A percentile compares a stretch with the other conserved stretches of the same genome.
phyloP scores from a whole-genome alignment of 1,284 basidiomycete genomes.

The Ceratobasidium sp. region DNA sequence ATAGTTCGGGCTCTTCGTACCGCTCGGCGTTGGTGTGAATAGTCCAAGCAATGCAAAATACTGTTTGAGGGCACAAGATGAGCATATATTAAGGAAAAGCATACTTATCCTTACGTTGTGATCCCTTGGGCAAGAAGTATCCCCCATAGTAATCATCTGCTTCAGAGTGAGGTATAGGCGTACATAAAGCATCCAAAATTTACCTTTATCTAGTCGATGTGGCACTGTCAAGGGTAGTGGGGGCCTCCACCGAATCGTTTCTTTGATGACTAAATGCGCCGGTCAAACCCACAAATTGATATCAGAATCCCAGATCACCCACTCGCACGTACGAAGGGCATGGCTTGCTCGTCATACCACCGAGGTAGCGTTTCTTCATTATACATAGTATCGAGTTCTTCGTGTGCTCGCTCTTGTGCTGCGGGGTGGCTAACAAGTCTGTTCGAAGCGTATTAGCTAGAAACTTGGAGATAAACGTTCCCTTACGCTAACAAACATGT shows the following conservation, averaged over 20 bases:
- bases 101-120: background rate
- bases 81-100: background rate
- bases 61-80: background rate
- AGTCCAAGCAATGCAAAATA: constrained; percentile 4
- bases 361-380: background rate
- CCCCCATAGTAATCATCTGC: constrained; percentile 29
- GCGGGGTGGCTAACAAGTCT: background rate
- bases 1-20: constrained; percentile 84
- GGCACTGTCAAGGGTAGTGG: constrained; percentile 16
- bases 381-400: background rate
- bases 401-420: background rate
- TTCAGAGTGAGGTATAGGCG: background rate
- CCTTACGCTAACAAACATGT: constrained; percentile 2
- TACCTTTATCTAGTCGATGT: constrained; percentile 26
- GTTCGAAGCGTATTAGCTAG: background rate
- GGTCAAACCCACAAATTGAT: background rate
- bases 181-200: background rate
- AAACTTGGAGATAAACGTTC: background rate
- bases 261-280: constrained; percentile 10
- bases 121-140: constrained; percentile 26
- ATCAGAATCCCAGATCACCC: background rate
- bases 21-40: constrained; percentile 63
- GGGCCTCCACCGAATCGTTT: constrained; percentile 18
- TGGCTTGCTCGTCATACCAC: background rate
- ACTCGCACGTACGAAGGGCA: constrained; percentile 1